Evolutionary conservation across 106 monocot genomes (phyloP).

Genomic region (Alisma plantagoaquatica): DNA sequence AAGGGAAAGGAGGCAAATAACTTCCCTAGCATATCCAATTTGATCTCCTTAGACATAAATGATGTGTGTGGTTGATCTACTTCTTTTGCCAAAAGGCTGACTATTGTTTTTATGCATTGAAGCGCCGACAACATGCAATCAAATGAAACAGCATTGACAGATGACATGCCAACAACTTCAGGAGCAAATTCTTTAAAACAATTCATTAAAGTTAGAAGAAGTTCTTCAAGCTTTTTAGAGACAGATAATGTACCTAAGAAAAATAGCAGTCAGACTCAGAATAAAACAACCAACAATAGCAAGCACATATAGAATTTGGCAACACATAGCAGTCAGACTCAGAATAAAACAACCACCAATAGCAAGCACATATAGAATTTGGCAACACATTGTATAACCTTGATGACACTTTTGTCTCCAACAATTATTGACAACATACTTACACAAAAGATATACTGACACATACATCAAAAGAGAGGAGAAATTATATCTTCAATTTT

Average conservation of each 20-base stretch:
- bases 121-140: slow-evolving; percentile 45
- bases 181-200: slow-evolving; percentile 63
- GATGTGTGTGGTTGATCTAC: slow-evolving; percentile 12
- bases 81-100: slow-evolving; percentile 21
- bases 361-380: too few species aligned
- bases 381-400: too few species aligned
- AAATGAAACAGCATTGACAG: slow-evolving; percentile 39
- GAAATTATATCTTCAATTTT: too few species aligned
- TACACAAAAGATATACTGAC: too few species aligned
- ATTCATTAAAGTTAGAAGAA: slow-evolving; percentile 51
- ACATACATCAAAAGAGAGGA: too few species aligned
- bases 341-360: too few species aligned
- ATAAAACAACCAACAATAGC: too few species aligned
- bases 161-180: slow-evolving; percentile 16
- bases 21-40: slow-evolving; percentile 29
- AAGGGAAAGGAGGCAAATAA: slow-evolving; percentile 66
- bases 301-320: too few species aligned
- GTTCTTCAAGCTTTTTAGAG: slow-evolving; percentile 48
- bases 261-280: too few species aligned
- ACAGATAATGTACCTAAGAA: slow-evolving; percentile 25
- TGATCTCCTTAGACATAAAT: slow-evolving; percentile 7
- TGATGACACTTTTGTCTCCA: too few species aligned
- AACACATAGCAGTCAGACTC: too few species aligned
- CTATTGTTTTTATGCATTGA: slow-evolving; percentile 48
- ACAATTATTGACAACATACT: too few species aligned